Conservation (phyloP, 2,329 filamentous ascomycete species). For the Falciphora oryzae region DNA sequence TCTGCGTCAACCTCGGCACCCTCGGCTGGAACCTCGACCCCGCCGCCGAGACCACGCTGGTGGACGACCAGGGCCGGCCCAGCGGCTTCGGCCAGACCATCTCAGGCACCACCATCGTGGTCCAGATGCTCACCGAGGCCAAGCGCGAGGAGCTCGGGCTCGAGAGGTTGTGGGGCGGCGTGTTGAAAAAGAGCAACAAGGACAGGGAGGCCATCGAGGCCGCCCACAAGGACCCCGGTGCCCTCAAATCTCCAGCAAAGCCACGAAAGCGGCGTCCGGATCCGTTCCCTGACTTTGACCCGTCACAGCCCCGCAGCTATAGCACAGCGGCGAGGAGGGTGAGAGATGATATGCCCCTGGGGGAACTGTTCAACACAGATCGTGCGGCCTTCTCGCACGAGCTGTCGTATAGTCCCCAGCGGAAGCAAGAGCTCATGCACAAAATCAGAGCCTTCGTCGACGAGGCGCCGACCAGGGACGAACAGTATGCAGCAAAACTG, state of each 20-base stretch:
- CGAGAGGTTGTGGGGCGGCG: conserved; percentile 44
- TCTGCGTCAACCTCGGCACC: conserved; percentile 83
- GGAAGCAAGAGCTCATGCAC: not conserved
- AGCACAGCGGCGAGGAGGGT: not conserved
- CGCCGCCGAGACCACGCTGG: conserved; percentile 32
- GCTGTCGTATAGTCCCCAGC: not conserved
- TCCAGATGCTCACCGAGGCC: conserved; percentile 52
- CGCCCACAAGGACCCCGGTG: not conserved
- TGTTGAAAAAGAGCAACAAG: conserved; percentile 26
- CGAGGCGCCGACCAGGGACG: not conserved
- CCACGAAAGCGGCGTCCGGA: not conserved
- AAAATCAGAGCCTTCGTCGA: not conserved
- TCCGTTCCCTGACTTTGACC: not conserved
- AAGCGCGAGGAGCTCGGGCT: conserved; percentile 47
- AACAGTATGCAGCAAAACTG: not conserved
- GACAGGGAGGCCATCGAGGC: conserved; percentile 10
- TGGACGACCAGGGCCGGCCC: conserved; percentile 49
- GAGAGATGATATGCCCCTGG: not conserved
- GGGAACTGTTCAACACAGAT: not conserved
- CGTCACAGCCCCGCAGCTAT: not conserved
- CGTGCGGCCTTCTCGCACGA: not conserved
- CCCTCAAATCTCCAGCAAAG: not conserved
- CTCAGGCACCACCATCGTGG: conserved; percentile 46
- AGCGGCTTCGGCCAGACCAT: conserved; percentile 67
- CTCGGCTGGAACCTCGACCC: conserved; percentile 45